phyloP scores from a whole-genome alignment of 1,284 basidiomycete genomes.

The Taiwanofungus camphoratus region DNA sequence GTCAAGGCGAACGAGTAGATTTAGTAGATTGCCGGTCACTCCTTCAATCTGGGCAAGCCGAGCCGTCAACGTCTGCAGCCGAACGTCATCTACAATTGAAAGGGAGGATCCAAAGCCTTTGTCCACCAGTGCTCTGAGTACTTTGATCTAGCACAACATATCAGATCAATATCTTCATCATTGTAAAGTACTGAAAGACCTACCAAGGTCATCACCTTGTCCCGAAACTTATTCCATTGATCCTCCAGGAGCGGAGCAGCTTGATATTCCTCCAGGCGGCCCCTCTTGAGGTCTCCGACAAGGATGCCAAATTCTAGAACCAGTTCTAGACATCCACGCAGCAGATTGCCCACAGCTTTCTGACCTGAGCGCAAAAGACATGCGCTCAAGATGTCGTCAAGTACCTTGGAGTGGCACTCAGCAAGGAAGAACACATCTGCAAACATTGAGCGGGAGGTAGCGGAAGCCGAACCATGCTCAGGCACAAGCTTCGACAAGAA shows the following conservation, averaged over 20 bases:
- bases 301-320: constrained; percentile 69
- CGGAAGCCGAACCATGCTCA: constrained; percentile 13
- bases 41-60: constrained; percentile 20
- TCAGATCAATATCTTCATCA: background rate
- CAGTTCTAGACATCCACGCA: constrained; percentile 60
- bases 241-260: constrained; percentile 51
- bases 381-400: constrained; percentile 74
- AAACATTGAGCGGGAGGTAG: constrained; percentile 32
- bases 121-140: constrained; percentile 28
- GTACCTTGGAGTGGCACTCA: constrained; percentile 58
- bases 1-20: constrained; percentile 23
- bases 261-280: constrained; percentile 51
- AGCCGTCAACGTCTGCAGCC: constrained; percentile 18
- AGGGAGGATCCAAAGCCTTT: constrained; percentile 25
- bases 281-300: constrained; percentile 54
- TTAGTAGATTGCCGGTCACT: constrained; percentile 26
- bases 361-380: constrained; percentile 75
- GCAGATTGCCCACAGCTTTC: constrained; percentile 57
- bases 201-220: constrained; percentile 32
- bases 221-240: constrained; percentile 48
- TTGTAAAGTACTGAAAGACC: constrained; percentile 6
- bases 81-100: constrained; percentile 23
- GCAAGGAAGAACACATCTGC: constrained; percentile 75
- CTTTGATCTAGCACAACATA: constrained; percentile 23
- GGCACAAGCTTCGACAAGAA: constrained; percentile 40